Evolutionary conservation across 106 monocot species (phyloP), one percentile per base, ranked within the genome.

Genomic region (Dendrobium catenatum): DNA sequence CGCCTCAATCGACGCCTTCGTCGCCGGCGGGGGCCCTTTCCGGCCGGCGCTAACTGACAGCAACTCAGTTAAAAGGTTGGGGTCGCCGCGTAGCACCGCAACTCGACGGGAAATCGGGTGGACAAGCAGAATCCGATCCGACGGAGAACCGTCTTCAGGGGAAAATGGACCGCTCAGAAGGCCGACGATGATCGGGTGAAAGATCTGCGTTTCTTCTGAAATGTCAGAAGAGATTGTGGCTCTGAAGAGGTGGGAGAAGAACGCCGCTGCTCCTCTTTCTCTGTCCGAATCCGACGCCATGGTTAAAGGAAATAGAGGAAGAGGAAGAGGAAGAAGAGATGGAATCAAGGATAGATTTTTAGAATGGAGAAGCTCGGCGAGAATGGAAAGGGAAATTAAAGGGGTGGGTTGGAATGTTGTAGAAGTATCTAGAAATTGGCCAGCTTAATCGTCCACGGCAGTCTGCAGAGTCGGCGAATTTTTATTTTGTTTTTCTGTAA

Each of bases 1-100:
- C 56, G 88, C 81, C 67, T 87, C 90, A 43, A 95, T 86, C 24
- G 95, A 89, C 8, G 79, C 85, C 78, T 85, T 90, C 7, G 92
- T 86, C 26, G 91, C 91, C 8, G 92, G 90, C 61, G 90, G 90
- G 41, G 86, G 87, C 4, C 82, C 87, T 1, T 79, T 86, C 17
- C 19, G 3, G 26, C 41, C 68, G 9, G 27, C 66, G 5, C 82
- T 49, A 1, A 18, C 86, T 16, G 49, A 54, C 54, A 88, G 64
- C 67, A 85, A 43, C 77, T 81, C 83, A 33, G 82, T 51, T 26
- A 86, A 22, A 3, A 88, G 9, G 6, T 33, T 74, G 16, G 79
- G 64, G 27, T 76, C 68, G 42, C 85, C 85, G 37, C 80, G 79
- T 6, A 88, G 72, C 6, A 88, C 77, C 24, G 78, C 80, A 79